A percentile compares a stretch with the other conserved stretches of the same genome.
Conservation (phyloP, 179 eudicot genomes). For the Spinacia oleracea region DNA sequence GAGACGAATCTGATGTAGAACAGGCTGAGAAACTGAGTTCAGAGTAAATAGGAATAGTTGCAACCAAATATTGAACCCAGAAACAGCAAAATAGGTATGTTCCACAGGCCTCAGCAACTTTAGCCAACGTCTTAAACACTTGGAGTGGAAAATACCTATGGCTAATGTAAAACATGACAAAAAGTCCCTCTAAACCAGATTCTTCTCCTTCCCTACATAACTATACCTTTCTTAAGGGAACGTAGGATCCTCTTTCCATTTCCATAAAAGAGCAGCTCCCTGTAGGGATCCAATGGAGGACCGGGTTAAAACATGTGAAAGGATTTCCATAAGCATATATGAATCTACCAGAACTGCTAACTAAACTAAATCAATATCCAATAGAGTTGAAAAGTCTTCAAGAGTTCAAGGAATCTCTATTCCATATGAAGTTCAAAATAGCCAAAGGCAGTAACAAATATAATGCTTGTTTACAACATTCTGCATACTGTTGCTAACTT, state of each 20-base stretch:
- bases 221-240: slow-evolving; percentile 11
- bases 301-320: slow-evolving; percentile 1
- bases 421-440: not conserved
- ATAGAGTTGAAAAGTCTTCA: slow-evolving; percentile 1
- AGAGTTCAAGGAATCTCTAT: not conserved
- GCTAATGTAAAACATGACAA: slow-evolving; percentile 5
- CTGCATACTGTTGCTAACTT: not conserved
- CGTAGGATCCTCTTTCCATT: slow-evolving; percentile 3
- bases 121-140: not conserved
- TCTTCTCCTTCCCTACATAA: slow-evolving; percentile 6
- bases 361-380: not conserved
- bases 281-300: slow-evolving; percentile 11
- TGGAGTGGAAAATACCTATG: not conserved
- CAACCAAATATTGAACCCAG: not conserved
- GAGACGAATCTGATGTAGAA: not conserved
- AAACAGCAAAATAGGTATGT: not conserved
- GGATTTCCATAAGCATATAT: slow-evolving; percentile 21
- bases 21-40: not conserved
- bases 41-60: not conserved
- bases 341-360: slow-evolving; percentile 10
- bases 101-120: not conserved
- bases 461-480: slow-evolving; percentile 3
- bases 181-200: not conserved
- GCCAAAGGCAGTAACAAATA: not conserved
- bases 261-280: slow-evolving; percentile 15